Evolutionary conservation across 1,284 basidiomycete genomes (phyloP), one percentile per base, ranked within the genome.

Genomic region (Leccinum holopus): DNA sequence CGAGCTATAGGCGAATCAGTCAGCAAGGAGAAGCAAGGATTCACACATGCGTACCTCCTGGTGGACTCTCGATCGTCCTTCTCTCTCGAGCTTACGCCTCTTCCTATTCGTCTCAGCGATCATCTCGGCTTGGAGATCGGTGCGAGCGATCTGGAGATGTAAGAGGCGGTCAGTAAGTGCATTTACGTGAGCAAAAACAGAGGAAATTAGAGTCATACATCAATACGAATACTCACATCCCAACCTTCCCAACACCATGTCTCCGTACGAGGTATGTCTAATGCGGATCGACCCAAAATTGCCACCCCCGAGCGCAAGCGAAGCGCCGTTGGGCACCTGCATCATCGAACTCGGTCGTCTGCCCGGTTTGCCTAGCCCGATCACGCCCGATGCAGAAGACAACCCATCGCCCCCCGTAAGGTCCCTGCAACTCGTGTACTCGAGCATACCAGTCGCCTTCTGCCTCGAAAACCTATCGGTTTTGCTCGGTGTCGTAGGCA

Each of bases 81-180:
- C 92, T 84, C 62, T 82, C 72, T 96, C 94, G 32, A 96, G 75
- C 59, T 84, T 83, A 47, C 94, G 81, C 58, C 91, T 82, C 74
- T 95, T 94, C 63, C 91, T 81, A 67, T 91, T 93, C 14, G 87
- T 85, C 67, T 95, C 92, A 0, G 92, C 85, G 59, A 94, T 87
- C 88, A 94, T 90, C 16, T 88, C 85, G 0, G 84, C 87, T 67
- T 94, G 89, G n/a, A 95, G 77, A 55, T 89, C 86, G 67, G 90
- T 88, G 60, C 86, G 81, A 18, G 85, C 80, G 63, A 86, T 72
- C 89, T 91, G 58, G 53, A 55, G 28, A 55, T 5, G 11, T 44
- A 18, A 18, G 5, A 60, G 37, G 32, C 7, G 49, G 10, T 73
- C 11, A 66, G 62, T 10, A 60, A 47, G 51, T 60, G 49, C 25